Evolutionary conservation across 371 early-diverging fungal species (phyloP), one percentile per base, ranked within the genome.

Genomic region (Lichtheimia ornata): DNA sequence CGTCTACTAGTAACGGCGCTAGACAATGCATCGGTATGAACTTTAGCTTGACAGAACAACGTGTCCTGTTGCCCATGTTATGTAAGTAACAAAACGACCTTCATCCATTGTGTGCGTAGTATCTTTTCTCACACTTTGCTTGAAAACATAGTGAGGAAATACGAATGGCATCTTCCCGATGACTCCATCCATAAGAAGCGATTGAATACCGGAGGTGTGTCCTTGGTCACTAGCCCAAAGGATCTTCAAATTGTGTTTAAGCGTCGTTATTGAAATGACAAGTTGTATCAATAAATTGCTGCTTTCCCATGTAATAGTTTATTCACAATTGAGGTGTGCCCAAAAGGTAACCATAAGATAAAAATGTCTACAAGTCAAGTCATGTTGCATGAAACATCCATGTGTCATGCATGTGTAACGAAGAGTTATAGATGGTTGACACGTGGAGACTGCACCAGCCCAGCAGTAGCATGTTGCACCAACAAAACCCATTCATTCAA

Each of bases 11-110:
- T 18, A 25, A 59, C 27, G 75, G 73, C 4, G 63, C 65, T 42
- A 56, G 73, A 13, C 61, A 55, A 44, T 63, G 68, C 28, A 56
- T 67, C 20, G 64, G 68, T 5, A 62, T 59, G 63, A 62, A 67
- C 55, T 62, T 67, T 17, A 63, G 63, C 24, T 47, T 67, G 43
- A 45, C 56, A 3, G 60, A 63, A 28, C 67, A 67, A 18, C 62
- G 63, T 5, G 63, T 67, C 5, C 13, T 59, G 2, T 59, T 67
- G 2, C 50, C 63, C 3, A 59, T 56, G 59, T 20, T 66, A 28
- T 47, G 64, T 63, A 56, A 63, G 64, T 58, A 18, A 41, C 25
- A 35, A 3, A 12, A 40, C 18, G 5, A 5, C 15, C 7, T 22
- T n/a, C 5, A 1, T 40, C 28, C 22, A 20, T 27, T 47, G 5